A percentile compares a stretch with the other conserved stretches of the same genome.
Evolutionary conservation across 148 eudicot species (phyloP).

Genomic region (Nyssa sinensis): DNA sequence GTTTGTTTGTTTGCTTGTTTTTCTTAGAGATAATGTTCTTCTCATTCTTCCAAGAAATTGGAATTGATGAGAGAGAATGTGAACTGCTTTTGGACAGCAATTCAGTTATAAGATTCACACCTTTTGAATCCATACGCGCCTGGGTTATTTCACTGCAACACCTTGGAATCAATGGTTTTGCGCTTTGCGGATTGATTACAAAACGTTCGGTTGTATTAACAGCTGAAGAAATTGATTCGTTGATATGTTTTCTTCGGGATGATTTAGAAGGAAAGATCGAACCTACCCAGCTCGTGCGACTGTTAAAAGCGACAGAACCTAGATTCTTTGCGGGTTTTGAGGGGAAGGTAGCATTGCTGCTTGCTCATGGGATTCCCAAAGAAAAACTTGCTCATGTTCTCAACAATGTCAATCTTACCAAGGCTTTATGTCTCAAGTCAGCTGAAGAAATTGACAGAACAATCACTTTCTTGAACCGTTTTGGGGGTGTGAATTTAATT

Average conservation of each 20-base stretch:
- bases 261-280: constrained; percentile 44
- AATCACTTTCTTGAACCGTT: constrained; percentile 58
- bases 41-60: constrained; percentile 54
- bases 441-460: constrained; percentile 59
- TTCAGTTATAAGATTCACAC: constrained; percentile 39
- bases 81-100: constrained; percentile 41
- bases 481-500: constrained; percentile 61
- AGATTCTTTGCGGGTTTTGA: constrained; percentile 58
- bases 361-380: constrained; percentile 53
- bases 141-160: constrained; percentile 50
- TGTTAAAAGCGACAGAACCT: constrained; percentile 47
- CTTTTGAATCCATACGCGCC: constrained; percentile 46
- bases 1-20: constrained; percentile 10
- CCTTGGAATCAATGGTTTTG: constrained; percentile 45
- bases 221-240: constrained; percentile 48
- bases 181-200: constrained; percentile 45
- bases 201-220: constrained; percentile 64
- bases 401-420: constrained; percentile 64
- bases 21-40: constrained; percentile 42
- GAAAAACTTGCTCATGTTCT: constrained; percentile 72
- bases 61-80: constrained; percentile 44
- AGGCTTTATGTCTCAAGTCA: constrained; percentile 67
- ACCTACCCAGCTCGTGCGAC: constrained; percentile 58
- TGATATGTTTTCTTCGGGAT: constrained; percentile 34
- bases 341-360: constrained; percentile 49